A percentile compares a stretch with the other conserved stretches of the same genome.
phyloP scores from a whole-genome alignment of 108 stramenopile species.

The Epithemia pelagica region DNA sequence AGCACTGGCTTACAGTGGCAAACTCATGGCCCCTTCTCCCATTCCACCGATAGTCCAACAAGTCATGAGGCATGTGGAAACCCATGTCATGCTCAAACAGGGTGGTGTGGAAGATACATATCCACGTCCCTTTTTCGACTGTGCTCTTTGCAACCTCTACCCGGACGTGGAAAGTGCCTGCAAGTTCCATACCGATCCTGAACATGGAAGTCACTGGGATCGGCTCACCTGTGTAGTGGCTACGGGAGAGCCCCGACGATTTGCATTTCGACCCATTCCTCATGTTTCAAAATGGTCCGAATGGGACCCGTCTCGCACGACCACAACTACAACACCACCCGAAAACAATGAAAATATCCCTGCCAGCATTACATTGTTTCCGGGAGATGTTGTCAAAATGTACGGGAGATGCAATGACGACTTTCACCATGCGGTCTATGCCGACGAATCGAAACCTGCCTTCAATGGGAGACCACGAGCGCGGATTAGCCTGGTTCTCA shows the following conservation, averaged over 20 bases:
- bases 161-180: constrained; percentile 55
- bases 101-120: constrained; percentile 7
- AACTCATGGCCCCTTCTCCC: constrained; percentile 51
- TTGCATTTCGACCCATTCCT: constrained; percentile 68
- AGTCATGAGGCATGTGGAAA: constrained; percentile 47
- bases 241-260: constrained; percentile 34
- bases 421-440: constrained; percentile 69
- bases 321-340: too few relatives aligned
- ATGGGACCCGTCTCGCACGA: constrained; percentile 8
- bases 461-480: constrained; percentile 5
- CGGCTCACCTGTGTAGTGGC: constrained; percentile 54
- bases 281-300: constrained; percentile 29
- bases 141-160: constrained; percentile 69
- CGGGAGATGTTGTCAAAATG: constrained; percentile 68
- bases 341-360: constrained; percentile 14
- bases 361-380: constrained; percentile 43
- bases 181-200: constrained; percentile 70
- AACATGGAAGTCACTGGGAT: constrained; percentile 60
- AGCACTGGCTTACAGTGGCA: constrained; percentile 64
- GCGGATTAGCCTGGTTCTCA: constrained; percentile 59
- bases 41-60: constrained; percentile 35
- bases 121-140: constrained; percentile 46
- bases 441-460: neutral
- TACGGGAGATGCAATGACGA: constrained; percentile 55
- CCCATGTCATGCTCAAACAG: constrained; percentile 6